Base-by-base conservation (phyloP, 441 rosid genomes). In the Erodium trifolium region DNA sequence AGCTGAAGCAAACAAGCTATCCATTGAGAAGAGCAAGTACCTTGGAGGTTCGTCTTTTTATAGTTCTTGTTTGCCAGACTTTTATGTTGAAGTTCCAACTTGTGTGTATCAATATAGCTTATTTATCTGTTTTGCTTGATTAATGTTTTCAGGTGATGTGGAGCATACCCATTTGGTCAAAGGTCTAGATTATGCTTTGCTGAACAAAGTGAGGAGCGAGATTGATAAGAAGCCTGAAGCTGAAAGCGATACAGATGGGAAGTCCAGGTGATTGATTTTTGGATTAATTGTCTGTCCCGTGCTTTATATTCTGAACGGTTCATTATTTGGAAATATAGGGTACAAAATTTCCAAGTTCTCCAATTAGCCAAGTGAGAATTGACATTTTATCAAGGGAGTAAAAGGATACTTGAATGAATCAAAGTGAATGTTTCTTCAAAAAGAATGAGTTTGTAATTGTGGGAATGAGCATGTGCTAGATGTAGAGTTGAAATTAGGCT, bases 111-210 rank as follows among this genome's bases (percentile, higher is more conserved):
- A 34, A 1, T 34, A 34, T 49, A 12, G 17, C 4, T 14, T 51
- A 14, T 51, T 10, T 49, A 11, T 19, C 71, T 65, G n/a, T 17
- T 65, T 13, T 59, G 72, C 23, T 39, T 68, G 34, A 37, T 8
- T 51, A 66, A 63, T 64, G 27, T 19, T 75, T 63, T 39, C 71
- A 92, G 98, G 97, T 74, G 98, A 93, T 77, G 95, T 93, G 75
- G 97, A 93, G 74, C 98, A 93, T 65, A 93, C 97, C 2, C 98
- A 93, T 84, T 85, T 93, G 85, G 98, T 93, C 78, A 93, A 93
- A 79, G 97, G 97, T 19, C 79, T 93, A 80, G 98, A 93, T 82
- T 91, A 86, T 82, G 98, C 97, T 8, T 76, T 93, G 70, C 85
- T 93, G 69, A 88, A 89, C 73, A 93, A 93, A 78, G 89, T 93